These are phyloP conservation scores for Phaeoacremonium minimum DNA, from an alignment of 2,329 filamentous ascomycete genomes.

Conservation along the genomic window DNA sequence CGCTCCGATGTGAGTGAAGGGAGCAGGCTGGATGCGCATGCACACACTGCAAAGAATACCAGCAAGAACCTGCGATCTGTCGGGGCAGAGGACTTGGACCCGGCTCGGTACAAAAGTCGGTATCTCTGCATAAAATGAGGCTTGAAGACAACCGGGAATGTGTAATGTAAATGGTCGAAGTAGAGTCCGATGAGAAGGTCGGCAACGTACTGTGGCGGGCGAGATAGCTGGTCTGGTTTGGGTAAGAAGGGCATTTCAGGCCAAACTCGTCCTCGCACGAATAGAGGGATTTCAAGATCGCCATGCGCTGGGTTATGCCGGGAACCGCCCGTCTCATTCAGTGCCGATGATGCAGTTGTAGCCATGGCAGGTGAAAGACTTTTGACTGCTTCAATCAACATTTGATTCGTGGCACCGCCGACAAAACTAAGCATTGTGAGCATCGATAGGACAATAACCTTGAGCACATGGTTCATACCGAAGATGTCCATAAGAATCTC, in stretches of 20 bases:
- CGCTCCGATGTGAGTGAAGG: constrained; percentile 7
- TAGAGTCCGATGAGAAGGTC: constrained; percentile 20
- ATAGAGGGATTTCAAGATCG: constrained; percentile 19
- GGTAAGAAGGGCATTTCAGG: constrained; percentile 19
- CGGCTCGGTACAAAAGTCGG: constrained; percentile 7
- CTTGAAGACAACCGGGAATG: constrained; percentile 19
- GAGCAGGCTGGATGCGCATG: constrained; percentile 19
- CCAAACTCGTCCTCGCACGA: constrained; percentile 19
- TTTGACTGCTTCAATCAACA: constrained; percentile 20
- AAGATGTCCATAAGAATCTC: constrained; percentile 19
- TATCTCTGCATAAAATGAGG: constrained; percentile 19
- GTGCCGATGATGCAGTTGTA: not conserved
- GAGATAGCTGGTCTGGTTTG: constrained; percentile 15
- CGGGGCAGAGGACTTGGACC: not conserved
- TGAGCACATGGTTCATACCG: constrained; percentile 9
- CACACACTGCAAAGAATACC: constrained; percentile 23
- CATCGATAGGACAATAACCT: not conserved
- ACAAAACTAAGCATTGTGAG: constrained; percentile 12
- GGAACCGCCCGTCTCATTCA: not conserved
- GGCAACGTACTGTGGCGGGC: constrained; percentile 20
- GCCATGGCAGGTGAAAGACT: constrained; percentile 11
- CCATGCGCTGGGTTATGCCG: not conserved
- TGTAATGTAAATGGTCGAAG: constrained; percentile 22
- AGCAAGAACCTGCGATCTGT: constrained; percentile 16
- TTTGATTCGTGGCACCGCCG: constrained; percentile 18